Percentiles rank a stretch among this genome's conserved stretches.
These are phyloP conservation scores for Hypoxylon sp. DNA, from an alignment of 2,329 filamentous ascomycete genomes.

Conservation along the genomic window DNA sequence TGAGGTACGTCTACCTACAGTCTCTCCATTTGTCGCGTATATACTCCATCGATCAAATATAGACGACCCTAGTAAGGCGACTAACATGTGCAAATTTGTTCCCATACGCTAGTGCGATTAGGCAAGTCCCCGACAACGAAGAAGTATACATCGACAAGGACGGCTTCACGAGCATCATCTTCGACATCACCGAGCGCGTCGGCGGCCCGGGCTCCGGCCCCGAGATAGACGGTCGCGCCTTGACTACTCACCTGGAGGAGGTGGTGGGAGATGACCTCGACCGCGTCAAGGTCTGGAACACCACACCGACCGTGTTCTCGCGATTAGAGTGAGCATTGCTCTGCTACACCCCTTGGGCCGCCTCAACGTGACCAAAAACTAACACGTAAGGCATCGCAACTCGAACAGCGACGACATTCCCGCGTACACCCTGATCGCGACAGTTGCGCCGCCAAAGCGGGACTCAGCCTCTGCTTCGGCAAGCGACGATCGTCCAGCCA, in stretches of 20 bases:
- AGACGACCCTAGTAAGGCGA: neutral
- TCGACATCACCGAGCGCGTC: slow-evolving; percentile 90
- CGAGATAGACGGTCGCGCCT: slow-evolving; percentile 76
- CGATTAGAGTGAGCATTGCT: slow-evolving; percentile 62
- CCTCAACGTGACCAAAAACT: slow-evolving; percentile 13
- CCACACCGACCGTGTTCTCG: slow-evolving; percentile 70
- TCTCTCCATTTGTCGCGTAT: slow-evolving; percentile 24
- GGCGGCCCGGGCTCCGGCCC: slow-evolving; percentile 64
- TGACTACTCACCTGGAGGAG: slow-evolving; percentile 77
- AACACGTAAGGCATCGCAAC: slow-evolving; percentile 17
- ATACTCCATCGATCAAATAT: neutral
- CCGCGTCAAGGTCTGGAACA: slow-evolving; percentile 74
- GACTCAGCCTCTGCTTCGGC: slow-evolving; percentile 45
- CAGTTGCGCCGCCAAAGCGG: slow-evolving; percentile 61
- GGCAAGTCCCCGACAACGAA: slow-evolving; percentile 86
- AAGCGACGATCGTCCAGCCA: slow-evolving; percentile 54
- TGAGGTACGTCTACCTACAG: slow-evolving; percentile 66
- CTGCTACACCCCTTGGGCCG: slow-evolving; percentile 1
- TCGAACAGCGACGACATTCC: slow-evolving; percentile 63
- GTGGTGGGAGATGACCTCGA: slow-evolving; percentile 74
- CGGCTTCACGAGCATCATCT: slow-evolving; percentile 87
- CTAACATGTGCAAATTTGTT: slow-evolving; percentile 14
- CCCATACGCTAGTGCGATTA: slow-evolving; percentile 64
- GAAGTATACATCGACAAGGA: slow-evolving; percentile 89
- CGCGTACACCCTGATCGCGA: slow-evolving; percentile 77